These are phyloP conservation scores for Alloascoidea hylecoeti DNA, from an alignment of 805 yeast species.

Conservation along the genomic window DNA sequence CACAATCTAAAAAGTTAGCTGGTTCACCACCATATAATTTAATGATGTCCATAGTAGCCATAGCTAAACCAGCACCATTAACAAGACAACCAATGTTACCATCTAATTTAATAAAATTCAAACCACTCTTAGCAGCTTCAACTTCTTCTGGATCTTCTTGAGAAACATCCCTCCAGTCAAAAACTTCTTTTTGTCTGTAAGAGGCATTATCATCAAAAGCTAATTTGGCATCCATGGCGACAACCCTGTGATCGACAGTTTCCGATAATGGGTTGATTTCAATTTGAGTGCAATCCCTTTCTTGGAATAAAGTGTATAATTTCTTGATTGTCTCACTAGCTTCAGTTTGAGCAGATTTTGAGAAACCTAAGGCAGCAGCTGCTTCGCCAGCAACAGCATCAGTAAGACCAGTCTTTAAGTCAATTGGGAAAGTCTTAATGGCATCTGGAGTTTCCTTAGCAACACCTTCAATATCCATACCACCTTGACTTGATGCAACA, in stretches of 20 bases:
- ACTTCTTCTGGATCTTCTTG: constrained; percentile 98
- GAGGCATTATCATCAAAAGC: constrained; percentile 95
- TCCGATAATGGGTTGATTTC: constrained; percentile 98
- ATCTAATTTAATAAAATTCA: constrained; percentile 93
- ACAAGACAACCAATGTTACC: constrained; percentile 98
- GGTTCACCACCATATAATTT: constrained; percentile 97
- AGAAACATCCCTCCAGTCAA: constrained; percentile 90
- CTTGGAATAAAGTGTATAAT: constrained; percentile 78
- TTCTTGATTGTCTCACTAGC: constrained; percentile 81
- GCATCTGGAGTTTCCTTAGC: constrained; percentile 86
- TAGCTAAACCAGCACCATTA: constrained; percentile 99
- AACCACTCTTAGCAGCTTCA: constrained; percentile 76
- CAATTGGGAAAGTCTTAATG: constrained; percentile 76
- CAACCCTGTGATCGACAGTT: constrained; percentile 76
- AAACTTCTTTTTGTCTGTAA: constrained; percentile 90
- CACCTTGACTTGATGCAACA: constrained; percentile 96
- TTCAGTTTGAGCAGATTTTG: constrained; percentile 60
- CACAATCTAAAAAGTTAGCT: constrained; percentile 98
- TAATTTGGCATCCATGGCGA: constrained; percentile 99
- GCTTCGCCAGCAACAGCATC: constrained; percentile 61
- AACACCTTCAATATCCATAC: constrained; percentile 99
- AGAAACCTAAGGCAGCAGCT: constrained; percentile 74
- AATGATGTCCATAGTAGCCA: constrained; percentile 99
- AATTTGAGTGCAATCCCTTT: constrained; percentile 93
- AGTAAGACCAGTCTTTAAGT: constrained; percentile 68